Base-by-base conservation (phyloP, 768 basidiomycete species). In the Phlebiopsis flavidoalba region DNA sequence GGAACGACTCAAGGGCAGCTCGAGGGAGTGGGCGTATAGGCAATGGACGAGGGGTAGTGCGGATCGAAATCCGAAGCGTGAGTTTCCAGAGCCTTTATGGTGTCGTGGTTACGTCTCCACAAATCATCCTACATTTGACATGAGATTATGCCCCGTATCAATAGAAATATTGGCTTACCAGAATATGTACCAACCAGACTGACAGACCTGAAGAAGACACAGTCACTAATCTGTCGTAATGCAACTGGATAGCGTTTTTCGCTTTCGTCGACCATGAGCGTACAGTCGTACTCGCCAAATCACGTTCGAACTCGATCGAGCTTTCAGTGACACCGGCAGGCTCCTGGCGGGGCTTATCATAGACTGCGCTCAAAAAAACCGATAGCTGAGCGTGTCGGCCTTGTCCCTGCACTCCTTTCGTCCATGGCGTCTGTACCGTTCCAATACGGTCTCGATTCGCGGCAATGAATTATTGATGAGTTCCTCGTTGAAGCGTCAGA, bases 171-270 rank as follows among this genome's bases (percentile, higher is more conserved):
- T 31, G 11, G 68, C 81, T 65, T 53, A 89, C 89, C 87, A 91
- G 64, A 89, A 84, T 12, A 91, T 76, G 65, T 87, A 91, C 91
- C 91, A n/a, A 93, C 86, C 88, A 91, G 3, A 83, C 81, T 3
- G 80, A 73, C 1, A 83, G 69, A 63, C 79, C 76, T 1, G 80
- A 79, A 8, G 65, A 64, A 0, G 82, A 75, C 35, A 88, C 84
- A 19, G 74, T 75, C 10, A 71, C 63, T 58, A 85, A 75, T 40
- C 90, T 78, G 35, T 82, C 77, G 69, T 86, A 82, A 0, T n/a
- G 84, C 77, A 21, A 76, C 57, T 66, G 70, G 49, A 90, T 79
- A 0, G 79, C 76, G 14, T 67, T 71, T n/a, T 59, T 80, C 76
- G 66, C 78, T 80, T 5, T 72, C n/a, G n/a, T n/a, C 70, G 31